These are phyloP conservation scores for Barbarea vulgaris DNA, from an alignment of 345 rosid genomes.

Conservation along the genomic window DNA sequence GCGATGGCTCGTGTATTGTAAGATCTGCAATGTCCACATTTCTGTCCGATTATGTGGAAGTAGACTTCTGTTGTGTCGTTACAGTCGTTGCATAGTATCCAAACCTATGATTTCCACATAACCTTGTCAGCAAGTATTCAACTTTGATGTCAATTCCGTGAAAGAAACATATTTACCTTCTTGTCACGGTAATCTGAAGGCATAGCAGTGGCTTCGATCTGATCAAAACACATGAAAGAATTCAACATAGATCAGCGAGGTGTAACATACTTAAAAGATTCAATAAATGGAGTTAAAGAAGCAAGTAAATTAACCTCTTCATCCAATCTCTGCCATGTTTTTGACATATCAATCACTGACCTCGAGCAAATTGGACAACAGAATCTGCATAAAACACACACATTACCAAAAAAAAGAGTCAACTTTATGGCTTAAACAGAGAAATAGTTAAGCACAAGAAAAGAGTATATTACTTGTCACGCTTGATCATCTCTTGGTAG, in stretches of 20 bases:
- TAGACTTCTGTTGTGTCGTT: slow-evolving; percentile 90
- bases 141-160: not conserved
- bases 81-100: slow-evolving; percentile 98
- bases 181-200: slow-evolving; percentile 83
- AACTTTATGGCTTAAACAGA: not conserved
- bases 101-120: slow-evolving; percentile 56
- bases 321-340: slow-evolving; percentile 81
- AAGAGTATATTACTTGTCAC: slow-evolving; percentile 61
- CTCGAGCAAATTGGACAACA: slow-evolving; percentile 97
- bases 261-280: not conserved
- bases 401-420: not conserved
- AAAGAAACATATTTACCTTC: slow-evolving; percentile 55
- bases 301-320: slow-evolving; percentile 71
- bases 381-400: slow-evolving; percentile 47
- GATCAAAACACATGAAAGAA: slow-evolving; percentile 19
- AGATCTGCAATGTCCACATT: slow-evolving; percentile 90
- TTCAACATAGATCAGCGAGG: not conserved
- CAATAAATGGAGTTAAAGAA: slow-evolving; percentile 2
- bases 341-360: slow-evolving; percentile 89
- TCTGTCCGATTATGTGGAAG: slow-evolving; percentile 90
- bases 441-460: not conserved
- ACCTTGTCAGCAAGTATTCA: not conserved
- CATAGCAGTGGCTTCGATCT: slow-evolving; percentile 88
- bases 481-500: slow-evolving; percentile 79
- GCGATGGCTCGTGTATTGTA: slow-evolving; percentile 84